Base-by-base conservation (phyloP, 2,329 filamentous ascomycete species). In the Nemania abortiva region DNA sequence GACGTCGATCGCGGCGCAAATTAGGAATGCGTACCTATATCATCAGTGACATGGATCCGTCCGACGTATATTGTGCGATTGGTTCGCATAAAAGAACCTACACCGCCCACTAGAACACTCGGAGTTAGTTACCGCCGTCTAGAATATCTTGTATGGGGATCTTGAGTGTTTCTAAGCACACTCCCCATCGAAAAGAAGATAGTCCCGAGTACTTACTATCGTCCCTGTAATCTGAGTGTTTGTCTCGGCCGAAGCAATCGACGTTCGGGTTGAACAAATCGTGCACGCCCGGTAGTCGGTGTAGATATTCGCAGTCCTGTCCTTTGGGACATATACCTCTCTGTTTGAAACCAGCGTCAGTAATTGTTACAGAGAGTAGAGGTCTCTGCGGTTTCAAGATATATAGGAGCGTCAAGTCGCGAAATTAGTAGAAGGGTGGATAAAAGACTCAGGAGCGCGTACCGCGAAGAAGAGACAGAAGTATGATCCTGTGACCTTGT, bases 1-100 rank as follows among this genome's bases (percentile, higher is more conserved):
- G 6, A 3, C n/a, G 2, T 42, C 13, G 3, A 2, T 27, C 22
- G 9, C 3, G 1, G n/a, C n/a, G 37, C 15, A 22, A 42, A n/a
- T 1, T 18, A 34, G 27, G 27, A 50, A 27, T 15, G n/a, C 66
- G 24, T 49, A 71, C 69, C 69, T 70, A 98, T 98, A 77, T 98
- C 95, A 80, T 98, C 96, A 13, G 91, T 95, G 42, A 97, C 95
- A 80, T 98, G 94, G 79, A 99, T 98, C 56, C 95, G 87, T 5
- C 96, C 96, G 0, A 98, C 89, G 76, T 99, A 99, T 6, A 99
- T 85, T 0, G 96, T 99, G 37, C 96, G 87, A 79, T 99, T 99
- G 77, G 97, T 93, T 24, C 96, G 88, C 89, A 95, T 91, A 78
- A 99, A 99, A 70, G 90, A 94, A 29, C 96, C 96, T 1, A 98